These are phyloP conservation scores for Hibiscus syriacus DNA, from an alignment of 345 rosid species.

Conservation along the genomic window DNA sequence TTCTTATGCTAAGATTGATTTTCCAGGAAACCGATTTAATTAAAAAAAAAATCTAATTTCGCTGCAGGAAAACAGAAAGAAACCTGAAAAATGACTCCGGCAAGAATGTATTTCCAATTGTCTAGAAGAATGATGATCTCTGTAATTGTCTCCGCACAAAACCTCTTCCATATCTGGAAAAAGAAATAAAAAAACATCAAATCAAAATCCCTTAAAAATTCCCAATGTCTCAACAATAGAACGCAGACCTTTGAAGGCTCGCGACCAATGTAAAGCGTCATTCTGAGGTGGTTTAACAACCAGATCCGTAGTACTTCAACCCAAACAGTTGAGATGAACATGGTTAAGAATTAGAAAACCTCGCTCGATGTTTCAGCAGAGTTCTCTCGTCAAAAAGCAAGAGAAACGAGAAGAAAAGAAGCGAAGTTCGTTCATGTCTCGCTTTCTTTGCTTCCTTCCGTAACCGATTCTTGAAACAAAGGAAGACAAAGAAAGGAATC, in stretches of 20 bases:
- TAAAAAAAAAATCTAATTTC: neutral
- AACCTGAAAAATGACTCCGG: conserved; percentile 90
- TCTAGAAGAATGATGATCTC: conserved; percentile 78
- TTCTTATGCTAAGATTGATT: too few species aligned
- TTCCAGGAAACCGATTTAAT: too few species aligned
- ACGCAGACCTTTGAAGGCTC: conserved; percentile 71
- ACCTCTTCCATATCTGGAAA: conserved; percentile 83
- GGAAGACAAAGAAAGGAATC: neutral
- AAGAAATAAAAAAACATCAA: conserved; percentile 4
- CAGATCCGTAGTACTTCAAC: conserved; percentile 58
- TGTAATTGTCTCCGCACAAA: conserved; percentile 66
- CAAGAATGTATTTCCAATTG: conserved; percentile 85
- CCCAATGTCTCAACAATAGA: neutral
- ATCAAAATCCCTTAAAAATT: conserved; percentile 1
- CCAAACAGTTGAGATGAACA: conserved; percentile 42
- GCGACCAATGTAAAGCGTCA: conserved; percentile 94
- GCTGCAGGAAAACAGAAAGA: neutral
- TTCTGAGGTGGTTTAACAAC: conserved; percentile 35
- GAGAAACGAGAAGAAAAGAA: neutral
- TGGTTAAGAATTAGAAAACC: conserved; percentile 18
- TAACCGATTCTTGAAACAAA: conserved; percentile 14
- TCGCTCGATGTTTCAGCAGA: neutral
- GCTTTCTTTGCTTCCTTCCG: neutral
- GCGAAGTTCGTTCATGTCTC: neutral
- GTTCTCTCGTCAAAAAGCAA: neutral